phyloP scores from a whole-genome alignment of 2,329 filamentous ascomycete genomes.

The Metarhizium humberi region DNA sequence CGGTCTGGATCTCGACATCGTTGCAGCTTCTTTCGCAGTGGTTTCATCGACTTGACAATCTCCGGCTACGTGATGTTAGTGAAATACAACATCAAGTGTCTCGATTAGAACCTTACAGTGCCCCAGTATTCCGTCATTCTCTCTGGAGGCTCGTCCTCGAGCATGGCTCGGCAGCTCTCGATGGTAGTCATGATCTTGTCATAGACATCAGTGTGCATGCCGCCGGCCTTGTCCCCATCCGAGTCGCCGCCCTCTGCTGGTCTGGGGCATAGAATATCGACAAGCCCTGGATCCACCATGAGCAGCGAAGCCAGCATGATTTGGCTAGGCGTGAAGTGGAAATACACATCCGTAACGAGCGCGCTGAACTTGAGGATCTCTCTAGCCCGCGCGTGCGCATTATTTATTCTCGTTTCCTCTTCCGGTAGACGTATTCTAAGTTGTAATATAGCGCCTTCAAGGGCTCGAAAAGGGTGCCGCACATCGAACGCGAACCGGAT shows the following conservation, averaged over 20 bases:
- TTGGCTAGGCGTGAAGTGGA: constrained; percentile 88
- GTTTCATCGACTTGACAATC: constrained; percentile 36
- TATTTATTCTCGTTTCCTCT: constrained; percentile 40
- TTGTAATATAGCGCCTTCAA: constrained; percentile 83
- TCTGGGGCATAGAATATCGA: constrained; percentile 36
- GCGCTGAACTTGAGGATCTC: constrained; percentile 70
- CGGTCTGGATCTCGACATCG: constrained; percentile 67
- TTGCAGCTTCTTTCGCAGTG: constrained; percentile 59
- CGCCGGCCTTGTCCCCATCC: constrained; percentile 11
- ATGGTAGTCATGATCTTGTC: constrained; percentile 42
- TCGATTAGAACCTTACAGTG: constrained; percentile 27
- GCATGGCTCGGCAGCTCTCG: constrained; percentile 41
- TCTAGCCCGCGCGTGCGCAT: constrained; percentile 64
- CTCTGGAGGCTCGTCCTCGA: constrained; percentile 48
- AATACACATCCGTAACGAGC: constrained; percentile 89
- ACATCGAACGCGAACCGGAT: constrained; percentile 92
- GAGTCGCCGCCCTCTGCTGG: constrained; percentile 22
- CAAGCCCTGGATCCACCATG: constrained; percentile 60
- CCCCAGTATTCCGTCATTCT: constrained; percentile 45
- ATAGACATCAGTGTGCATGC: constrained; percentile 19
- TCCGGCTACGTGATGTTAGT: constrained; percentile 25
- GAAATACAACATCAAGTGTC: no score
- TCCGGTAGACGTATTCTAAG: constrained; percentile 58
- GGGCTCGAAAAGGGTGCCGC: constrained; percentile 76
- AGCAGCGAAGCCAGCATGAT: constrained; percentile 80